Conservation (phyloP, 139 green algal genomes). For the Edaphochlamys debaryana region DNA sequence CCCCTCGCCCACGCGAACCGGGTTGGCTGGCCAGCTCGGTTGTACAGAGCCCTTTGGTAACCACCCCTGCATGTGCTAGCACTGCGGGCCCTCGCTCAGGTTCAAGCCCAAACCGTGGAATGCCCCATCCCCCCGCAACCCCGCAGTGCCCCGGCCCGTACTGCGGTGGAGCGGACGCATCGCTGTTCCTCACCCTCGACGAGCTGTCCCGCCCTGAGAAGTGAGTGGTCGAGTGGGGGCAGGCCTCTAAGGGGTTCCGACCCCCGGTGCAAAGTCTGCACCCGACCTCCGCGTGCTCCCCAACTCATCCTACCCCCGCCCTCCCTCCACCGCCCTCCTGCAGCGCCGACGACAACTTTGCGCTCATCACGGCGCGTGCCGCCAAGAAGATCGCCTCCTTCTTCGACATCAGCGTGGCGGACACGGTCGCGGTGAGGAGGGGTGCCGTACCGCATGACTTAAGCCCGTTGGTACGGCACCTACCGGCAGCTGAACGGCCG, state of each 20-base stretch:
- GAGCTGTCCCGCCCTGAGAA: neutral
- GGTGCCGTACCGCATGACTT: neutral
- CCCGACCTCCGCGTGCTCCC: neutral
- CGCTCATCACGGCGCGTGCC: neutral
- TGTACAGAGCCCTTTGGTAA: too few species aligned
- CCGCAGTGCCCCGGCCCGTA: neutral
- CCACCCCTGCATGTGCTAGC: too few species aligned
- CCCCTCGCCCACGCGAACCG: too few species aligned
- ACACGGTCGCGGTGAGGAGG: constrained; percentile 12
- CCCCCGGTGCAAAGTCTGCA: neutral
- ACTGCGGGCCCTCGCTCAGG: too few species aligned
- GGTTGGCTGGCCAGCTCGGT: too few species aligned
- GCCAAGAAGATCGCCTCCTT: constrained; percentile 4
- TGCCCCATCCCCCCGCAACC: too few species aligned
- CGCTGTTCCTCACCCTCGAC: neutral
- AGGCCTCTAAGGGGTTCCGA: too few species aligned
- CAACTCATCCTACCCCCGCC: neutral
- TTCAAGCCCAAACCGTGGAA: too few species aligned
- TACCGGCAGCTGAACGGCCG: too few species aligned
- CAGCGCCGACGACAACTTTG: neutral
- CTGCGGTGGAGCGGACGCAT: neutral
- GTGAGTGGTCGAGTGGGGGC: neutral
- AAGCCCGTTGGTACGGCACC: neutral
- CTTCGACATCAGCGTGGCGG: neutral
- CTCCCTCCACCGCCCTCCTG: neutral